A percentile compares a stretch with the other conserved stretches of the same genome.
phyloP scores from a whole-genome alignment of 1,139 yeast species.

The Candida pseudocylindracea region DNA sequence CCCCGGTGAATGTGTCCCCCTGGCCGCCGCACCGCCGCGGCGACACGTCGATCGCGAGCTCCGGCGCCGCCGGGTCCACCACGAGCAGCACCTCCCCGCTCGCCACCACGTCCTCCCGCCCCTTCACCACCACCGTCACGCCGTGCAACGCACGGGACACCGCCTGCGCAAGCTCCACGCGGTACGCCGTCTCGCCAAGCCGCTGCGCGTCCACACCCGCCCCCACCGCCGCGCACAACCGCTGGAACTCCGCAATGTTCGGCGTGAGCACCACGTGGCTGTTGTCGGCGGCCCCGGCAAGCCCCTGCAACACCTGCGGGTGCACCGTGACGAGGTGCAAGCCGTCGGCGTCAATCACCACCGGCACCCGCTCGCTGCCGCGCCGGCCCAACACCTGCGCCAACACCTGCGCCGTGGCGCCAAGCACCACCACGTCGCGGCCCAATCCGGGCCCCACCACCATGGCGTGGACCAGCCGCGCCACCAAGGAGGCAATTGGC shows the following conservation, averaged over 20 bases:
- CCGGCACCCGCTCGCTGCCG: constrained; percentile 18
- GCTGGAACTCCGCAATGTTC: constrained; percentile 61
- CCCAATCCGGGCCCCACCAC: constrained; percentile 94
- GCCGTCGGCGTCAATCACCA: constrained; percentile 83
- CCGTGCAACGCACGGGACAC: constrained; percentile 40
- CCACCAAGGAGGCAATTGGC: constrained; percentile 28
- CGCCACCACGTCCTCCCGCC: constrained; percentile 40
- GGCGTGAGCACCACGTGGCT: constrained; percentile 41
- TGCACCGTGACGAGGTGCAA: constrained; percentile 34
- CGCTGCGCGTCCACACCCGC: too few species aligned
- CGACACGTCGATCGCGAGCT: constrained; percentile 23
- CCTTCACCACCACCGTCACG: constrained; percentile 54
- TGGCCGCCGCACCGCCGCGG: constrained; percentile 67
- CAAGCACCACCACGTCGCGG: constrained; percentile 47
- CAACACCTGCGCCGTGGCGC: constrained; percentile 33
- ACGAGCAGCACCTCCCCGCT: constrained; percentile 17
- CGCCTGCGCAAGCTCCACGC: constrained; percentile 10
- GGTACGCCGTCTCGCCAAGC: constrained; percentile 13
- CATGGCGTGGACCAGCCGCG: constrained; percentile 45
- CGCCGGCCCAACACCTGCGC: constrained; percentile 14
- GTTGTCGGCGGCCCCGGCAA: constrained; percentile 15
- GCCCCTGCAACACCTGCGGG: constrained; percentile 29
- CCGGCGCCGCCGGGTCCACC: constrained; percentile 9
- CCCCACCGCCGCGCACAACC: constrained; percentile 29
- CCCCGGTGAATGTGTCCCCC: constrained; percentile 63